Percentiles rank a stretch among this genome's conserved stretches.
Conservation (phyloP, 2,329 filamentous ascomycete genomes). For the Metarhizium anisopliae region DNA sequence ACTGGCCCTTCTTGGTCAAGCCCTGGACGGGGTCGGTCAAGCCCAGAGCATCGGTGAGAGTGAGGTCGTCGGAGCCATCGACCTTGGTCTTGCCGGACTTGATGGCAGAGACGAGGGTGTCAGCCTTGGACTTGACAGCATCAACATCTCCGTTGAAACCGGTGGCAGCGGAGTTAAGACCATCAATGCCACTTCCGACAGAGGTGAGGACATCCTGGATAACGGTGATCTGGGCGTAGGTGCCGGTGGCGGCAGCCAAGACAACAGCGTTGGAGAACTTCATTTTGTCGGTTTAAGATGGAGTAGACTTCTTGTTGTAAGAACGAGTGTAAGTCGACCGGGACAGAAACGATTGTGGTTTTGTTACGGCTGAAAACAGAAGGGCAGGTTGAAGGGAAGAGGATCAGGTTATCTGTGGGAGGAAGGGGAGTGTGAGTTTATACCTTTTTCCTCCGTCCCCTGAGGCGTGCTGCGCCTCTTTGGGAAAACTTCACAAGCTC, state of each 20-base stretch:
- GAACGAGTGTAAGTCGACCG: conserved; percentile 9
- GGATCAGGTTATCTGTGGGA: neutral
- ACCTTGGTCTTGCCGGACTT: conserved; percentile 10
- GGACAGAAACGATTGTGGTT: conserved; percentile 1
- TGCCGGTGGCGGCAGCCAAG: conserved; percentile 8
- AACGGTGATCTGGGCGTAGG: conserved; percentile 8
- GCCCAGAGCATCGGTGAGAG: conserved; percentile 9
- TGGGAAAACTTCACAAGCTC: neutral
- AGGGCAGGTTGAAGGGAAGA: conserved; percentile 1
- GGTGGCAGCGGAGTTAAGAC: conserved; percentile 14
- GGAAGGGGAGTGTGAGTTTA: conserved; percentile 2
- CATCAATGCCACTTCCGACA: conserved; percentile 7
- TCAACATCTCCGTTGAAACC: conserved; percentile 14
- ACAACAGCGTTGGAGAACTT: conserved; percentile 11
- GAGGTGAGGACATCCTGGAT: conserved; percentile 8
- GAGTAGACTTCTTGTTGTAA: neutral
- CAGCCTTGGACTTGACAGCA: conserved; percentile 12
- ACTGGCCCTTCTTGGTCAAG: conserved; percentile 17
- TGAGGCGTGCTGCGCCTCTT: neutral
- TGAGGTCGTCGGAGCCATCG: conserved; percentile 7
- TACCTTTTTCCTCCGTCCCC: neutral
- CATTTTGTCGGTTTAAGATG: conserved; percentile 7
- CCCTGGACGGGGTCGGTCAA: conserved; percentile 10
- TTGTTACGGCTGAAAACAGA: conserved; percentile 1
- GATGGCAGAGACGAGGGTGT: conserved; percentile 11